Conservation (phyloP, 257 asterid genomes). For the Penstemon barbatus region DNA sequence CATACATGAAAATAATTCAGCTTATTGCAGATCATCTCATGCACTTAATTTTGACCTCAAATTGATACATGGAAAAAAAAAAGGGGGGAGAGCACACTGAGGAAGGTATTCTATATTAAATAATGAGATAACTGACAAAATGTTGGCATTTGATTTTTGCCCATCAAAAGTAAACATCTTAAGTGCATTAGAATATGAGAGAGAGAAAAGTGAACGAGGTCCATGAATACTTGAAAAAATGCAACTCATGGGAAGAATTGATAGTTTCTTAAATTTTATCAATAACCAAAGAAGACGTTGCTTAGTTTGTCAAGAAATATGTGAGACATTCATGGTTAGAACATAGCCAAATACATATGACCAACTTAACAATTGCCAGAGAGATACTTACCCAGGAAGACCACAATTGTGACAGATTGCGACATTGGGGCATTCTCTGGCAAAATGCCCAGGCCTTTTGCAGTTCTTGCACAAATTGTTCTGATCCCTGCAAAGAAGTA, state of each 20-base stretch:
- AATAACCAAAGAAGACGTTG: neutral
- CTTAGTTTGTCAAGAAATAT: neutral
- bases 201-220: neutral
- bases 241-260: neutral
- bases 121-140: neutral
- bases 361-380: constrained; percentile 5
- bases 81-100: neutral
- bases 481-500: constrained; percentile 53
- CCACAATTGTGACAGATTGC: constrained; percentile 98
- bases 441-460: constrained; percentile 95
- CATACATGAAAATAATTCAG: no score
- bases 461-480: constrained; percentile 88
- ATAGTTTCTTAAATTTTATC: neutral
- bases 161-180: neutral
- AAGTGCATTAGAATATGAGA: neutral
- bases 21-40: no score
- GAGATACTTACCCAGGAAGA: constrained; percentile 86
- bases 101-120: neutral
- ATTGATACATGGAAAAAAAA: neutral
- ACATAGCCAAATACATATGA: neutral
- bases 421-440: constrained; percentile 92
- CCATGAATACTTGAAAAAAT: neutral
- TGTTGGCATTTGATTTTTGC: neutral
- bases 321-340: neutral
- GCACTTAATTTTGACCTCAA: neutral